Percentiles rank a stretch among this genome's conserved stretches.
Evolutionary conservation across 192 early-diverging fungal genomes (phyloP).

Genomic region (Allomyces javanicus): DNA sequence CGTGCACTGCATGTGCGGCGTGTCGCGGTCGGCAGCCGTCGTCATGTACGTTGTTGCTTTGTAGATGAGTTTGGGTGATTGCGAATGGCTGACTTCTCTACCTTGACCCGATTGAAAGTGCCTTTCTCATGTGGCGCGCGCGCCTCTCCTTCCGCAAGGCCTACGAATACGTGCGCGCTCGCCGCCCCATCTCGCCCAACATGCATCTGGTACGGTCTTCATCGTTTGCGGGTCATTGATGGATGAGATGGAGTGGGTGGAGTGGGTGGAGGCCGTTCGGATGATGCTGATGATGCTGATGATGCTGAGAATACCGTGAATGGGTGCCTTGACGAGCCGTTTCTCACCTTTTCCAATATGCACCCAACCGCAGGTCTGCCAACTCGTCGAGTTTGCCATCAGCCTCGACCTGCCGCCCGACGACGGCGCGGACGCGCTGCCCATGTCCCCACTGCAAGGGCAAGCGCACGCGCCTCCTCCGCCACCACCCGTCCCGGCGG

Average conservation of each 20-base stretch:
- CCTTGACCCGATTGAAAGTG: neutral
- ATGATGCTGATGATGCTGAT: no score
- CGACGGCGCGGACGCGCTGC: neutral
- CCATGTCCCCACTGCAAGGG: neutral
- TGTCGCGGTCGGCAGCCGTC: neutral
- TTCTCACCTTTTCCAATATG: no score
- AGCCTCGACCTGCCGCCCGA: neutral
- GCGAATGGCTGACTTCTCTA: no score
- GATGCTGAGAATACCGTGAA: no score
- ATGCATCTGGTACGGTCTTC: neutral
- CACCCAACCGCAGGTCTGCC: neutral
- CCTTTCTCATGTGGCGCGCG: neutral
- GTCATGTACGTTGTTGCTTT: neutral
- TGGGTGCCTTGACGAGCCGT: no score
- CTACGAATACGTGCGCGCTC: neutral
- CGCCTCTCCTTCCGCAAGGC: neutral
- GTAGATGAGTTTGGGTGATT: no score
- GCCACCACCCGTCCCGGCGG: neutral
- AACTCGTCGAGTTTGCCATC: neutral
- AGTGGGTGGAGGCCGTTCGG: no score
- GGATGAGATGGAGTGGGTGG: no score
- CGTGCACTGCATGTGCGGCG: slow-evolving; percentile 1
- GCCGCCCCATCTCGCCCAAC: neutral
- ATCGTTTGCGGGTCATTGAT: no score
- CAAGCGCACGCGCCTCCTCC: neutral